Evolutionary conservation across 495 filamentous ascomycete genomes (phyloP), one percentile per base, ranked within the genome.

Genomic region (Tetracladium marchalianum): DNA sequence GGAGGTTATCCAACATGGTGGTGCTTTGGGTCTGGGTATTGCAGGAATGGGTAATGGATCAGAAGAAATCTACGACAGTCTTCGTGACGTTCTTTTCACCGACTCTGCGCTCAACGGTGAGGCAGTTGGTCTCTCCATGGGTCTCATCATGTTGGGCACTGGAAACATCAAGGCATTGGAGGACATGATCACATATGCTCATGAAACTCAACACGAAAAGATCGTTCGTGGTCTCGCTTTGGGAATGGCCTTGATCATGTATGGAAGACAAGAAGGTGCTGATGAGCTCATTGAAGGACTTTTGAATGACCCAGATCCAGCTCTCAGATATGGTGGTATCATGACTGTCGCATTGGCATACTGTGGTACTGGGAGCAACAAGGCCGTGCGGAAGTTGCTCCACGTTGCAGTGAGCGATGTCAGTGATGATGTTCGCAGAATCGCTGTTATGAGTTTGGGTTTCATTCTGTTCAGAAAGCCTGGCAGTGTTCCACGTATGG

Each of bases 391-490:
- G 35, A 90, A 92, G 63, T 76, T 99, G n/a, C 79, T 99, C 5
- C 93, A 99, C 55, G 82, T 92, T 43, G 93, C 93, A 48, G 93
- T 99, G 36, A 96, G 89, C 65, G 93, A 99, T 69, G 93, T 97
- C 39, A 96, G 87, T 54, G 93, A 99, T 57, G 93, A 99, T 66
- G 93, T 99, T 24, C 84, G 93, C 49, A 77, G 93, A 48, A 82
- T 92, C 44, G 92, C 93, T n/a, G 93, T 99, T 41, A 89, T 99
- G 85, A 90, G 85, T 66, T 77, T 99, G 53, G 93, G 93, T 33
- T 99, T 99, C 68, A 95, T 99, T 56, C 75, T 99, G 37, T 99
- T 99, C 81, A 76, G 93, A 48, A 99, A 97, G 68, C 88, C 94
- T 34, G 86, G 86, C 56, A 94, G 88, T 55, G 93, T 99, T 17